A percentile compares a stretch with the other conserved stretches of the same genome.
These are phyloP conservation scores for Tinospora cordifolia DNA, from an alignment of 164 flowering plant genomes.

Conservation along the genomic window DNA sequence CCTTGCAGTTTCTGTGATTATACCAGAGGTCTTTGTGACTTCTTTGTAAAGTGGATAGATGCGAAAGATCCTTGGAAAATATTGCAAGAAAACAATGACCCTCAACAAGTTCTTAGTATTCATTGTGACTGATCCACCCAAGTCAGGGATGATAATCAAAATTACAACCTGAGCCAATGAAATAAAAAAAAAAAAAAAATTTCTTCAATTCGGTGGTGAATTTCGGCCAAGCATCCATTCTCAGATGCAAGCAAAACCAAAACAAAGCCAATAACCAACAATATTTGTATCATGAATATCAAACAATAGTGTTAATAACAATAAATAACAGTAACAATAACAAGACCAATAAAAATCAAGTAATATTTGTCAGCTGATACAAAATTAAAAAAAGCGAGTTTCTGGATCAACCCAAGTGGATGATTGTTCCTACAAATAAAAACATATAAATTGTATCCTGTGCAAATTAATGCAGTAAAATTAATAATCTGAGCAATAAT, in stretches of 20 bases:
- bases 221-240: neutral
- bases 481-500: neutral
- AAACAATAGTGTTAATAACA: no score
- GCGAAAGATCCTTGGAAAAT: constrained; percentile 66
- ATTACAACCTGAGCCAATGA: constrained; percentile 49
- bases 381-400: neutral
- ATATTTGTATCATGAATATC: no score
- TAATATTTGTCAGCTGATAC: neutral
- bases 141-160: constrained; percentile 40
- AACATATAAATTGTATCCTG: no score
- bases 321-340: no score
- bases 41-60: constrained; percentile 66
- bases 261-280: neutral
- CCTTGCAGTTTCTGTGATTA: constrained; percentile 90
- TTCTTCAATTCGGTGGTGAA: neutral
- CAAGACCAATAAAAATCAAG: no score
- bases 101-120: constrained; percentile 63
- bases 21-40: constrained; percentile 72
- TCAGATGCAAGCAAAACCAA: neutral
- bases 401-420: no score
- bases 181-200: no score
- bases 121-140: constrained; percentile 51
- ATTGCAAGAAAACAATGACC: constrained; percentile 61
- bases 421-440: no score
- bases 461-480: no score